phyloP scores from a whole-genome alignment of 164 flowering plant genomes.

The Taxillus chinensis region DNA sequence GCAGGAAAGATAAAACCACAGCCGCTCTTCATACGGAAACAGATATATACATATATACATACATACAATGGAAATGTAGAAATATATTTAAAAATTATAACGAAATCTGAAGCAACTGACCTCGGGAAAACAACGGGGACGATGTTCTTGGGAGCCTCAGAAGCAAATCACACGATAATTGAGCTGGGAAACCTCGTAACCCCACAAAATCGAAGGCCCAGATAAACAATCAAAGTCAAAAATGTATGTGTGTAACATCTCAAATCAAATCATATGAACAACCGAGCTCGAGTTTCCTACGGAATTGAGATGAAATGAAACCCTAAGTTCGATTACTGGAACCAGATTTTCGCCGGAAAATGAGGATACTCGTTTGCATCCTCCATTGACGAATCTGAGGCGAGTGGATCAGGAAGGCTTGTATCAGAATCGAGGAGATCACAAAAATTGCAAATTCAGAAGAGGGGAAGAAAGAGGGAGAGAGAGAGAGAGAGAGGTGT shows the following conservation, averaged over 20 bases:
- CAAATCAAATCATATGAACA: background rate
- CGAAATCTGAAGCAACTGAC: background rate
- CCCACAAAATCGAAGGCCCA: constrained; percentile 12
- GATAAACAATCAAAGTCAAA: too few relatives aligned
- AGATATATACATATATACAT: too few relatives aligned
- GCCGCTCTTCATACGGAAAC: too few relatives aligned
- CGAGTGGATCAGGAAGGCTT: constrained; percentile 3
- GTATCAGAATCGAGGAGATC: background rate
- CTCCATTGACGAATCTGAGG: constrained; percentile 4
- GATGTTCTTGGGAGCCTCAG: background rate
- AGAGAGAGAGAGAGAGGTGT: constrained; percentile 5
- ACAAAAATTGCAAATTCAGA: background rate
- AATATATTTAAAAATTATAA: too few relatives aligned
- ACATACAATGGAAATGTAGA: too few relatives aligned
- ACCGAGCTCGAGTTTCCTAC: background rate
- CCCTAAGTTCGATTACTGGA: too few relatives aligned
- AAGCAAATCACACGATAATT: background rate
- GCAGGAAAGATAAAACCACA: too few relatives aligned
- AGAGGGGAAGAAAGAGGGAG: background rate
- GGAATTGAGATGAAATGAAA: too few relatives aligned
- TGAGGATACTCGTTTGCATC: too few relatives aligned
- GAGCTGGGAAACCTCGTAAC: constrained; percentile 4
- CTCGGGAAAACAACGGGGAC: constrained; percentile 4
- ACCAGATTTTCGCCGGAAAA: too few relatives aligned
- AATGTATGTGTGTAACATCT: too few relatives aligned